Evolutionary conservation across 306 rosid genomes (phyloP), one percentile per base, ranked within the genome.

Genomic region (Argentina anserina): DNA sequence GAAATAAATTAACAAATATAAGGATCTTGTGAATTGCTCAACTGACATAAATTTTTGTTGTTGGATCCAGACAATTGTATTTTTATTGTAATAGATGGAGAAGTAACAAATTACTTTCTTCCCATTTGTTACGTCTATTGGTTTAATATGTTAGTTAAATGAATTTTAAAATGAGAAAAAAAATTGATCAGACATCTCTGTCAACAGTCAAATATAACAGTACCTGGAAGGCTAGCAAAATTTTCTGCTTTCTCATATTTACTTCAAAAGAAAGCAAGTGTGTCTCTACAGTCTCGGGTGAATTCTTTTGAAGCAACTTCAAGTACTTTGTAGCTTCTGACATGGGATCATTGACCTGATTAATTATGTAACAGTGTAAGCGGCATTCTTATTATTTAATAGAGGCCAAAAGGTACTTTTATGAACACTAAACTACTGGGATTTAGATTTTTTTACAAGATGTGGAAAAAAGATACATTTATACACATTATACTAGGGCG

Each of bases 211-310:
- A 75, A 74, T 53, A 59, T 11, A 34, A 42, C 60, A 52, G 72
- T 79, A 94, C 99, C 91, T 94, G 96, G 59, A 89, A 84, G 77
- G 99, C 95, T 50, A 94, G 99, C 86, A 94, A 79, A 81, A 87
- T 84, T 81, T 87, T 94, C 73, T 75, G 95, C 64, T 84, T 91
- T 81, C 99, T 91, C 76, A 86, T 83, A 80, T 91, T 84, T 56
- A 91, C 85, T 78, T 95, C 97, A 88, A 95, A 95, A 79, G 99
- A 87, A 71, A 95, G 93, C 50, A 87, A 71, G 67, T 95, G 99
- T 47, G 99, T 95, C 83, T 87, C 97, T 52, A 91, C 80, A 21
- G 90, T 90, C 83, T 88, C 65, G 7, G 96, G 88, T 4, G 99
- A 95, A 81, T 86, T 85, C 84, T 91, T 95, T 85, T 91, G 99